Base-by-base conservation (phyloP, 768 basidiomycete species). In the Imleria badia region DNA sequence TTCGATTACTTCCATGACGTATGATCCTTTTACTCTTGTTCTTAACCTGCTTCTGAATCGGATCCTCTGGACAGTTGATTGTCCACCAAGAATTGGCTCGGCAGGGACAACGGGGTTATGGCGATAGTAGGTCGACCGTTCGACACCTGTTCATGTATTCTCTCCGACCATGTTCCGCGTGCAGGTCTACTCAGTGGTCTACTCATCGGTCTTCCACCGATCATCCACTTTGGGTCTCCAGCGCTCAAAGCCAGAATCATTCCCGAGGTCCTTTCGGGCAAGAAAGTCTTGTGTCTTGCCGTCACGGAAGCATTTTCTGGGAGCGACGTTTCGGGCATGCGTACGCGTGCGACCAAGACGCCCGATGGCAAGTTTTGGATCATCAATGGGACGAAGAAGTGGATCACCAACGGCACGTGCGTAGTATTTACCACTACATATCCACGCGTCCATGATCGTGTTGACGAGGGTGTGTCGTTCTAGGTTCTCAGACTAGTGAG, bases 1-100 rank as follows among this genome's bases (percentile, higher is more conserved):
- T 95, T 89, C 62, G 89, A 95, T 68, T 91, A 89, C 66, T 96
- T 95, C 81, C 91, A 94, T 66, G 87, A 88, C 70, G 83, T 83
- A 55, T 31, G 66, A 57, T 40, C 45, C 5, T 45, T 35, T 26
- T 34, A 9, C 15, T 14, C 6, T 31, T 19, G 3, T 38, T 48
- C 45, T 20, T 12, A 39, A 17, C 17, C 22, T 33, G 23, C 6
- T 30, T 22, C 31, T 10, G 8, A 20, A 26, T 26, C 35, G 45
- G 42, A 59, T 35, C 14, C 34, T 23, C 6, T 23, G 29, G 26
- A 10, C 57, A 91, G 81, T 77, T 93, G 51, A 82, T 94, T 56
- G 76, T 91, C 62, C 88, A 81, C 35, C 87, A 94, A 76, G 92
- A 95, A 70, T 66, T 93, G 42, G 72, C 78, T 7, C 78, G 91